phyloP scores from a whole-genome alignment of 75 land plant genomes.

The Chamaecyparis obtusa region DNA sequence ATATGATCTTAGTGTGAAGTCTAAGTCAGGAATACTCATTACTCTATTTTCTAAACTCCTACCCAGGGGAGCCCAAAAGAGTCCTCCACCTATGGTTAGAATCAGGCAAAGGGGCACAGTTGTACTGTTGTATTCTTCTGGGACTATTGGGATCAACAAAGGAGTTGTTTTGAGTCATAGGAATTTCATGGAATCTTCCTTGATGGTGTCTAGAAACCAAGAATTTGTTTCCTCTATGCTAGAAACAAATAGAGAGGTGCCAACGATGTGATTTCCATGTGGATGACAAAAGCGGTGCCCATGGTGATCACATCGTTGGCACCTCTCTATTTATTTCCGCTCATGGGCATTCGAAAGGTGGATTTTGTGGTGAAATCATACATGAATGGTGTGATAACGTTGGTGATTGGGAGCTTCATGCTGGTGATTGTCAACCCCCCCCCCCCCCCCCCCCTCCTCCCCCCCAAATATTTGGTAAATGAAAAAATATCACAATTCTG shows the following conservation, averaged over 20 bases:
- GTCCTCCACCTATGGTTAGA: too few species aligned
- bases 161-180: too few species aligned
- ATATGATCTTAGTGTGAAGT: not conserved
- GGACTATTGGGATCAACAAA: too few species aligned
- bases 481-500: not conserved
- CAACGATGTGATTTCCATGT: slow-evolving; percentile 83
- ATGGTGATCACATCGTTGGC: slow-evolving; percentile 77
- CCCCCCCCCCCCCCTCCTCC: too few species aligned
- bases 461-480: not conserved
- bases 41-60: not conserved
- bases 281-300: slow-evolving; percentile 89
- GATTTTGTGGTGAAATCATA: slow-evolving; percentile 69
- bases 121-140: too few species aligned
- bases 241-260: too few species aligned
- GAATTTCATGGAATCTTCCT: too few species aligned
- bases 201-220: too few species aligned
- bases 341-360: slow-evolving; percentile 57
- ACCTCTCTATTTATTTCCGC: slow-evolving; percentile 82
- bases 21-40: not conserved
- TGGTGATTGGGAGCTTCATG: slow-evolving; percentile 89
- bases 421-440: slow-evolving; percentile 85
- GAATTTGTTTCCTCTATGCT: slow-evolving; percentile 44
- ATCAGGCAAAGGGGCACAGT: too few species aligned
- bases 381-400: slow-evolving; percentile 75
- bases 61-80: too few species aligned